These are phyloP conservation scores for Mallotus nudiflorus DNA, from an alignment of 345 rosid species.

Conservation along the genomic window DNA sequence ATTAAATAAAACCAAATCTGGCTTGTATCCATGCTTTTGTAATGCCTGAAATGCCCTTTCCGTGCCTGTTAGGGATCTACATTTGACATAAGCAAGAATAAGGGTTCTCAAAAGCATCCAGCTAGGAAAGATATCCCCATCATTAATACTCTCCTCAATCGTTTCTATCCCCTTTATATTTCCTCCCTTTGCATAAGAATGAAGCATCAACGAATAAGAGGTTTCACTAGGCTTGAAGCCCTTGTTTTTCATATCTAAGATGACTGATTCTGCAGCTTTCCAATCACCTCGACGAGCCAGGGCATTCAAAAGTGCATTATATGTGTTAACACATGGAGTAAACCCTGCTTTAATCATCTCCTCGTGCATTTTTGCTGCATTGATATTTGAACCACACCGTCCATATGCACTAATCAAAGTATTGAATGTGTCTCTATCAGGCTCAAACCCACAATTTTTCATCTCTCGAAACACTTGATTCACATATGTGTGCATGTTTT, in stretches of 20 bases:
- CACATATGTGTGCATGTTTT: constrained; percentile 67
- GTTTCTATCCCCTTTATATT: constrained; percentile 62
- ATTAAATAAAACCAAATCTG: constrained; percentile 79
- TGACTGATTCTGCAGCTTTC: constrained; percentile 68
- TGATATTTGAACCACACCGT: constrained; percentile 66
- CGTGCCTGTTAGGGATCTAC: constrained; percentile 60
- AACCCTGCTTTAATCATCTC: constrained; percentile 83
- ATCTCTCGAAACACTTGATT: constrained; percentile 72
- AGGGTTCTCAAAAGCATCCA: constrained; percentile 91
- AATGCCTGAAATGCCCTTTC: constrained; percentile 69
- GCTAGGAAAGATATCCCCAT: constrained; percentile 76
- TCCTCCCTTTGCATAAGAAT: constrained; percentile 79
- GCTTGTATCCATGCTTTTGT: constrained; percentile 63
- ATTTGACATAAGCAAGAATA: constrained; percentile 64
- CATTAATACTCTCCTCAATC: constrained; percentile 61
- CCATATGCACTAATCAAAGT: constrained; percentile 83
- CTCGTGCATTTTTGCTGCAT: constrained; percentile 65
- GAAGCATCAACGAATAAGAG: constrained; percentile 69
- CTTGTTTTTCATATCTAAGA: constrained; percentile 69
- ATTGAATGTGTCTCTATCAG: constrained; percentile 86
- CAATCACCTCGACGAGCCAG: constrained; percentile 82
- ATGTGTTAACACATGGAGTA: constrained; percentile 70
- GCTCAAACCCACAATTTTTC: constrained; percentile 87
- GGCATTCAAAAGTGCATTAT: constrained; percentile 84
- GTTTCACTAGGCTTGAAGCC: constrained; percentile 80